Base-by-base conservation (phyloP, 2,329 filamentous ascomycete genomes). In the Macrophomina pseudophaseolina region DNA sequence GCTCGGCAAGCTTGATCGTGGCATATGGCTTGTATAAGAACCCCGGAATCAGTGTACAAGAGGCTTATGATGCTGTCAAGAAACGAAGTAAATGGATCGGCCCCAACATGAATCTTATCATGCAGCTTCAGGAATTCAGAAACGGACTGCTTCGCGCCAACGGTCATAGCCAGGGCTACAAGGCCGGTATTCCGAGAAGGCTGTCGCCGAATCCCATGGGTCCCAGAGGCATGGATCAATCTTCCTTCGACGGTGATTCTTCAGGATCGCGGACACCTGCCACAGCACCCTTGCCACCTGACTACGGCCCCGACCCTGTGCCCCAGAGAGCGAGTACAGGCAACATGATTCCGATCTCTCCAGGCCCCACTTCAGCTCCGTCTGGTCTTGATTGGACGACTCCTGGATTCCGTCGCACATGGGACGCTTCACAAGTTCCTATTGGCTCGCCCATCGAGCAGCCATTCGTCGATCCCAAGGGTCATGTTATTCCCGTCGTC, bases 61-160 rank as follows among this genome's bases (percentile, higher is more conserved):
- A 94, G 75, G 91, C 92, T 2, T 95, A 95, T 75, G 88, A 93
- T 74, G 86, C 89, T 2, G 91, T 92, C 2, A 93, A 96, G 79
- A 85, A 87, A 64, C 91, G 91, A 79, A 95, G 92, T 77, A 88
- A 86, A 74, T 96, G 92, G 92, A 94, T 96, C 72, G 93, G 92
- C 67, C 92, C 92, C 0, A 96, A 96, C 77, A 96, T 96, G 92
- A 92, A 92, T 71, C 83, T 96, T 71, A 93, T 96, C 85, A 95
- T 95, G 83, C 93, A 92, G 71, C 81, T 96, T 56, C 91, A 94
- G 76, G 91, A 94, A 73, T 94, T 94, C 74, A 85, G 69, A 78
- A 86, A 70, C 75, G 85, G 73, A 80, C 83, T 77, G 51, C 66
- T 78, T n/a, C 74, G 75, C 64, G 71, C 74, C 9, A 79, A 76